Evolutionary conservation across 441 rosid species (phyloP).

Genomic region (Daphne laureola): DNA sequence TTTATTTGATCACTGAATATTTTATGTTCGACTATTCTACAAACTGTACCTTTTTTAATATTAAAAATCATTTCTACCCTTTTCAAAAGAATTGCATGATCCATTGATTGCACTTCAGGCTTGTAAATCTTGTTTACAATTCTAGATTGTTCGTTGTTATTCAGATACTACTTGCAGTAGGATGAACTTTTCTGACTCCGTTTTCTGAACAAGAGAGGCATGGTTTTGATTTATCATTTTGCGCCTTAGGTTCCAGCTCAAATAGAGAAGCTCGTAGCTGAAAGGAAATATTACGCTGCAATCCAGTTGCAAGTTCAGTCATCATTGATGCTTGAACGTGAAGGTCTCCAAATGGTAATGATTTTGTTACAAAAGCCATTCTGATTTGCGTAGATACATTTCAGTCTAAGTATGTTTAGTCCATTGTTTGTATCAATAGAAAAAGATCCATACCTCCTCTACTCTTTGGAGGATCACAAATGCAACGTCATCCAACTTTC

Average conservation of each 20-base stretch:
- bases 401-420: too few relatives aligned
- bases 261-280: conserved; percentile 88
- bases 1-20: conserved; percentile 3
- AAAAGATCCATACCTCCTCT: too few relatives aligned
- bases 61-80: not conserved
- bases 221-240: conserved; percentile 19
- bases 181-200: not conserved
- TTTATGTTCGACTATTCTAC: not conserved
- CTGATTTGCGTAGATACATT: too few relatives aligned
- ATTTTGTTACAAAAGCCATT: too few relatives aligned
- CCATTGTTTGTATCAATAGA: too few relatives aligned
- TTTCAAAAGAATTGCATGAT: too few relatives aligned
- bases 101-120: too few relatives aligned
- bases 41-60: conserved; percentile 1
- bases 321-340: conserved; percentile 91
- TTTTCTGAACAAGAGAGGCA: conserved; percentile 9
- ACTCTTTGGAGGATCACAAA: too few relatives aligned
- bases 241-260: conserved; percentile 82
- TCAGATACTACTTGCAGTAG: too few relatives aligned
- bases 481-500: too few relatives aligned
- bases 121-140: too few relatives aligned
- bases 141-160: too few relatives aligned
- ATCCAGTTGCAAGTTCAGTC: conserved; percentile 85
- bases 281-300: conserved; percentile 93
- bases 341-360: conserved; percentile 94